Base-by-base conservation (phyloP, 345 rosid genomes). In the Salix caprea region DNA sequence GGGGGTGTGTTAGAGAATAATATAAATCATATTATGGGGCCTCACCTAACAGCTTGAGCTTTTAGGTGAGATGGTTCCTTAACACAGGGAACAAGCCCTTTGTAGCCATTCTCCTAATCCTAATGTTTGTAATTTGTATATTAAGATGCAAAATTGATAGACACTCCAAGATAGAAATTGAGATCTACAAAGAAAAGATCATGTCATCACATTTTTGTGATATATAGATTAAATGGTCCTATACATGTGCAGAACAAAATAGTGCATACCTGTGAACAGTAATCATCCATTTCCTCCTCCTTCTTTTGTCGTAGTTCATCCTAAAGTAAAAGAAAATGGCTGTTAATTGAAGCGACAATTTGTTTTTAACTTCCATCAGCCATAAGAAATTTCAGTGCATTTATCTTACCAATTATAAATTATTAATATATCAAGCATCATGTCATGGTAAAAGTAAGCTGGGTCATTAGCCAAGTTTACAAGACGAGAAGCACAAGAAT, bases 271-370 rank as follows among this genome's bases (percentile, higher is more conserved):
- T 93, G 90, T 75, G 99, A 96, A 74, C 97, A 96, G 70, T 93
- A 92, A 85, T 96, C 98, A 82, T 96, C 98, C 86, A 96, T 90
- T 77, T 91, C 94, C 87, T 96, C 99, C 84, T 96, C 98, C 77
- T 88, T 90, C 71, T 83, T 92, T 76, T 96, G 98, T 26, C 92
- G 92, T 71, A 90, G 74, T 84, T 93, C 99, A 84, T 93, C 90
- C 97, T 93, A 77, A 62, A 82, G 74, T 52, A 58, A 69, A 39
- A 50, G n/a, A 58, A 56, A 75, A 56, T n/a, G 7, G 21, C 9
- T 32, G 46, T 65, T 11, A 69, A 16, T 16, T 28, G 15, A 23
- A 52, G 37, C 23, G 65, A 65, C 65, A 65, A 21, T 50, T 37
- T 4, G 30, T 68, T 66, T 37, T 36, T 6, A 36, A 66, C 69